Percentiles rank a stretch among this genome's conserved stretches.
phyloP scores from a whole-genome alignment of 306 rosid species.

The Hippophae rhamnoides region DNA sequence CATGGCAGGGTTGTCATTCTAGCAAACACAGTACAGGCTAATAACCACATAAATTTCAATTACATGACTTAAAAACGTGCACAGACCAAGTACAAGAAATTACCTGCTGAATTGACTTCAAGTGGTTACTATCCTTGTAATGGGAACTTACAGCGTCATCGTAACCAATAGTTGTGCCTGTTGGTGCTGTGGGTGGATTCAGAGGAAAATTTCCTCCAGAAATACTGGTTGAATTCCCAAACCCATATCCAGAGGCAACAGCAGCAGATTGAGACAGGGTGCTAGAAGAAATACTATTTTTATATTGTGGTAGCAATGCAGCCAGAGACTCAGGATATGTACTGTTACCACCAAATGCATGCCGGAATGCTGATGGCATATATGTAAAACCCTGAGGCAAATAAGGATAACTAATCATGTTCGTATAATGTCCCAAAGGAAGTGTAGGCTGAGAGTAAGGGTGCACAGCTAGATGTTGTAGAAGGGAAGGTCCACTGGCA shows the following conservation, averaged over 20 bases:
- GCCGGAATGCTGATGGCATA: conserved; percentile 97
- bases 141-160: conserved; percentile 79
- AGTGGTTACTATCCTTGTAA: conserved; percentile 76
- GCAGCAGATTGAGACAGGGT: conserved; percentile 92
- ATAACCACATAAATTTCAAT: neutral
- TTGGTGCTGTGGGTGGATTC: conserved; percentile 66
- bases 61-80: conserved; percentile 47
- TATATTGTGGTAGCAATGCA: conserved; percentile 89
- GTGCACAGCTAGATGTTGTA: conserved; percentile 89
- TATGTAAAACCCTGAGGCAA: conserved; percentile 94
- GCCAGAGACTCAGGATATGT: conserved; percentile 94
- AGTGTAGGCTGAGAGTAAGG: conserved; percentile 89
- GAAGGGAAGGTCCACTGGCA: conserved; percentile 83
- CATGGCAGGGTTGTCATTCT: conserved; percentile 89
- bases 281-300: conserved; percentile 86
- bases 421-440: conserved; percentile 85
- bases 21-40: conserved; percentile 7
- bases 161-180: conserved; percentile 69
- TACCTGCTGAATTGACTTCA: conserved; percentile 95
- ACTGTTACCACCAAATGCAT: conserved; percentile 80
- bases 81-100: neutral
- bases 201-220: conserved; percentile 87
- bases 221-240: conserved; percentile 74
- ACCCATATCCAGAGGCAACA: conserved; percentile 83
- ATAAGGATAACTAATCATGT: conserved; percentile 92